Evolutionary conservation across 805 yeast genomes (phyloP).

Genomic region (Kluyveromyces siamensis): DNA sequence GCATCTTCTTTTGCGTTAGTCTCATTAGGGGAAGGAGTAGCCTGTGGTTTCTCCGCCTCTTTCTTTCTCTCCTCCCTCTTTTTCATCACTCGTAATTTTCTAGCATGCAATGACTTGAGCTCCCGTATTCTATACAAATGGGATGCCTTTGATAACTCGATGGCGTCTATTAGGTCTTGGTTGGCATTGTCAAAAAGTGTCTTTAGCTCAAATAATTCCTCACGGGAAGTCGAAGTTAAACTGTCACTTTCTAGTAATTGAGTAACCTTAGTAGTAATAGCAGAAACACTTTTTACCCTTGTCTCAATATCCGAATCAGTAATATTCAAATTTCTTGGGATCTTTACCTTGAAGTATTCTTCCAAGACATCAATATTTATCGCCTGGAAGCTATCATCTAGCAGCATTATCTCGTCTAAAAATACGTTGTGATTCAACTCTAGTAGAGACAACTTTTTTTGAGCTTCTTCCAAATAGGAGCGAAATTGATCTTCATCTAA

Average conservation of each 20-base stretch:
- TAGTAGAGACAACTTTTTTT: constrained; percentile 32
- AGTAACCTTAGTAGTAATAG: constrained; percentile 9
- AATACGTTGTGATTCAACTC: constrained; percentile 37
- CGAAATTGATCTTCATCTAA: constrained; percentile 39
- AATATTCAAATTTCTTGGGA: constrained; percentile 14
- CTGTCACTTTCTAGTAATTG: constrained; percentile 20
- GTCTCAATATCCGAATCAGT: constrained; percentile 8
- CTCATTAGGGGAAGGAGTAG: not conserved
- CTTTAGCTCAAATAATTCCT: constrained; percentile 26
- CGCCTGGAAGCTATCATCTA: constrained; percentile 36
- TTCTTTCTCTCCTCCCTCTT: constrained; percentile 19
- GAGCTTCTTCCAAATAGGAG: constrained; percentile 36
- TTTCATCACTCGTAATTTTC: constrained; percentile 17
- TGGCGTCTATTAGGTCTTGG: constrained; percentile 9
- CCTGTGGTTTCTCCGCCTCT: constrained; percentile 7
- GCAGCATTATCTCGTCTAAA: constrained; percentile 36
- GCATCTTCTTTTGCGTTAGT: constrained; percentile 1
- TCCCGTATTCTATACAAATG: constrained; percentile 27
- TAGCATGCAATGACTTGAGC: constrained; percentile 16
- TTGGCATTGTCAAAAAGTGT: constrained; percentile 17
- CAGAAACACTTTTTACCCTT: constrained; percentile 9
- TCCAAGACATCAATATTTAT: constrained; percentile 43
- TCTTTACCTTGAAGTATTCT: constrained; percentile 38
- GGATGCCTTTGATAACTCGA: constrained; percentile 11
- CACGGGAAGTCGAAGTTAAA: constrained; percentile 17